Conservation (phyloP, 345 rosid species). For the Limnanthes douglasii region DNA sequence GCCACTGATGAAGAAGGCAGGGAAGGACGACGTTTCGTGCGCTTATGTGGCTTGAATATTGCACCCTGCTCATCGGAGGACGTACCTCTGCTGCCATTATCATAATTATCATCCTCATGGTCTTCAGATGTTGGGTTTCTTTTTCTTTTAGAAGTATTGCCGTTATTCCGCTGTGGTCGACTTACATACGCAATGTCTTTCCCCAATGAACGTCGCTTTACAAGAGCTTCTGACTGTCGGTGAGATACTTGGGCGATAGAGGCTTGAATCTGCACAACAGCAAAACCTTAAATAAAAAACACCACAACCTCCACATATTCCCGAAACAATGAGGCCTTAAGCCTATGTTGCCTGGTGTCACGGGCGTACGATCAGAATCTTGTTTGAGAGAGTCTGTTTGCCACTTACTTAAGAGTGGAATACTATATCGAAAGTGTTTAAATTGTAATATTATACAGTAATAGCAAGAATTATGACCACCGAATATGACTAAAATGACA, state of each 20-base stretch:
- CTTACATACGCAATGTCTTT: too few relatives aligned
- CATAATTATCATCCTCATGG: constrained; percentile 57
- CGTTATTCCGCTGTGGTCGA: constrained; percentile 49
- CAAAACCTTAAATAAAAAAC: too few relatives aligned
- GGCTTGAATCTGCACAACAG: constrained; percentile 70
- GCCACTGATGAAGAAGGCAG: constrained; percentile 58
- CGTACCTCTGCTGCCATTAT: constrained; percentile 52
- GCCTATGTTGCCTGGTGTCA: too few relatives aligned
- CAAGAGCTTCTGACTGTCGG: constrained; percentile 80
- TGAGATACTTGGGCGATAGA: constrained; percentile 83
- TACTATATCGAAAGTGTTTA: too few relatives aligned
- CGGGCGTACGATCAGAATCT: too few relatives aligned
- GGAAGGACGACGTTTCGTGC: constrained; percentile 39
- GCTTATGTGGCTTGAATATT: constrained; percentile 44
- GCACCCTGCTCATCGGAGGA: constrained; percentile 79
- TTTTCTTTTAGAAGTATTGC: constrained; percentile 40
- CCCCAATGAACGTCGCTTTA: constrained; percentile 49
- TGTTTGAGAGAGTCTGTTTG: too few relatives aligned
- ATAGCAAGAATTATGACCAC: too few relatives aligned
- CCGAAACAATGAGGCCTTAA: too few relatives aligned
- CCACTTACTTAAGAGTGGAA: too few relatives aligned
- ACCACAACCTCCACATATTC: too few relatives aligned
- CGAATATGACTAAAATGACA: too few relatives aligned
- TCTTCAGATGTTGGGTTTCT: constrained; percentile 57
- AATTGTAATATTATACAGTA: too few relatives aligned